Evolutionary conservation across 83 land plant species (phyloP), one percentile per base, ranked within the genome.

Genomic region (Picea abies): DNA sequence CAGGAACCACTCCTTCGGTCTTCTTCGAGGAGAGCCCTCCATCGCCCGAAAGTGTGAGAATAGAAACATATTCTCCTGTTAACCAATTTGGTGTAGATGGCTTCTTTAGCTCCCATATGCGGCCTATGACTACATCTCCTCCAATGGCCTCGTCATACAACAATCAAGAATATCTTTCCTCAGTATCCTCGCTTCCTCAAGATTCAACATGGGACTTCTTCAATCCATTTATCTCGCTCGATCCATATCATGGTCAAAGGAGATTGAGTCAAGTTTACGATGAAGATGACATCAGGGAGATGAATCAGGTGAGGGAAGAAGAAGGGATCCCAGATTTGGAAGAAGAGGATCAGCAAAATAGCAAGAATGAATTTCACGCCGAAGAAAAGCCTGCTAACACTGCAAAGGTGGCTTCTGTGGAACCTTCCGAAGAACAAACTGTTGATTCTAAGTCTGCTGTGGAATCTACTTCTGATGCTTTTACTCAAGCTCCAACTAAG

Each of bases 21-120:
- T 80, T 75, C 11, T 88, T 91, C 11, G 88, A 89, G 79, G 95
- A 89, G 81, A 85, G 86, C 17, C 93, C 91, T 14, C 88, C 80
- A 16, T 85, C 92, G 71, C 90, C 90, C 26, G 91, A 91, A 76
- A 93, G 83, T 32, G 87, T 84, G 49, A 69, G 88, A 67, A 68
- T 91, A 44, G 81, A 88, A 23, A 72, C 88, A 14, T 79, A 79
- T 19, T 76, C 79, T 12, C 25, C 79, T 14, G 60, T 22, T 47
- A 3, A 62, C 22, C 68, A 35, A 14, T 20, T 20, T 64, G 68
- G 25, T 3, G 25, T 35, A 12, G 82, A 41, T 63, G 72, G 82
- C 17, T 64, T 80, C 44, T 65, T 80, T 15, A 64, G 72, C 56
- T 14, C 25, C 16, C 29, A 65, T 1, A 65, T 39, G n/a, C 73